Base-by-base conservation (phyloP, 768 basidiomycete species). In the Lactifluus rugatus region DNA sequence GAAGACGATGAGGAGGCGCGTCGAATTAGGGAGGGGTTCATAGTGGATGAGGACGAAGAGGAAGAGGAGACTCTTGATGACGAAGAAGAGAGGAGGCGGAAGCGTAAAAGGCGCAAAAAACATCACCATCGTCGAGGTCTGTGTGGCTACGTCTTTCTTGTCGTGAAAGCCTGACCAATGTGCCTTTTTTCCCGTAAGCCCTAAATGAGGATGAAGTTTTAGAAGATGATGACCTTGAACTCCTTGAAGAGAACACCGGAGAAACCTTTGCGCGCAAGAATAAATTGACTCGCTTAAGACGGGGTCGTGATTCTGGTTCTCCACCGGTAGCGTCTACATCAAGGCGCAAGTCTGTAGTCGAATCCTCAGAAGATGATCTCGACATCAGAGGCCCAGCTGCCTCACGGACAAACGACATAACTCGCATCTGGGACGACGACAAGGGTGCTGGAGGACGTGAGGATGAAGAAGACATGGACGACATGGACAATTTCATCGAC, bases 1-100 rank as follows among this genome's bases (percentile, higher is more conserved):
- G 93, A 95, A 48, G 93, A 95, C 67, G 88, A 84, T 65, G 94
- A 95, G 61, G 93, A 93, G 73, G 87, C 76, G 65, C 79, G 81
- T 57, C 77, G 81, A 56, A 82, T 96, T 56, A 75, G 83, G 51
- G 89, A 93, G 50, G 93, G 90, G 0, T 96, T 97, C 68, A 96
- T 97, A 65, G 93, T 93, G 8, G 89, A 89, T 56, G 89, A 87
- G 56, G 86, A 89, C 9, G 91, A 94, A 58, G 92, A 92, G 7
- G 90, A 92, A 0, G 89, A 87, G 3, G 87, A 82, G 0, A 83
- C 82, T 2, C 81, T 79, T 14, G 82, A 81, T 19, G 77, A 80
- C 3, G 77, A 81, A 44, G 76, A 78, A 45, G 79, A 77, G 55
- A 75, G 78, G 58, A 78, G 73, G 45, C 75, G 80, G 64, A 78